Evolutionary conservation across 2,329 filamentous ascomycete species (phyloP), one percentile per base, ranked within the genome.

Genomic region (Biscogniauxia mediterranea): DNA sequence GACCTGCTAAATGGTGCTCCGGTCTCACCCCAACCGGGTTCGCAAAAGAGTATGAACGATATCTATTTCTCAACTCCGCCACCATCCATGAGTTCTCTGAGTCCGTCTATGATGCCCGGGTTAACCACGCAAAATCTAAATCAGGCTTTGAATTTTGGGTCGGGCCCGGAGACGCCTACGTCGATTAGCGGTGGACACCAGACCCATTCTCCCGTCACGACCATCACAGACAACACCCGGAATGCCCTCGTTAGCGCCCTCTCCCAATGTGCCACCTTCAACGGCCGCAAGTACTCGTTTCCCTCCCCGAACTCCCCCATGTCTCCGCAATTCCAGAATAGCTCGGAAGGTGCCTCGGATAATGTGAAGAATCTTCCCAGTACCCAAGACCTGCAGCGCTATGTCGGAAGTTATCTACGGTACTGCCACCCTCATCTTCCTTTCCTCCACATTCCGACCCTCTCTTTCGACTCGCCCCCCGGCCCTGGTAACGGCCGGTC

Each of bases 391-490:
- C 86, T 98, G 64, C 93, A 96, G 75, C 90, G 92, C 74, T 97
- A 93, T 76, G 91, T 97, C 64, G 88, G 88, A 66, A 90, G 93
- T 62, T 98, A 97, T 77, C 87, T 98, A 70, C 88, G 88, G 66
- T 96, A 92, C 75, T 97, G 96, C 76, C 93, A 97, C 73, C 94
- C 94, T 21, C 94, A 98, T 74, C 78, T 97, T 63, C 94, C 95
- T n/a, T 97, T 98, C 76, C 81, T 97, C 63, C 94, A 98, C 77
- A 86, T 97, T 68, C 89, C 93, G 57, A 97, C 94, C 17, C 81
- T 98, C 65, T 93, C 93, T 51, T 97, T 98, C 78, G 92, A 97
- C 71, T 85, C 91, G 56, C 84, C 90, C 56, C 82, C 89, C 54
- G 87, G 87, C 66, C 82, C 85, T 52, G 85, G 86, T 63, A 87